Percentiles rank a stretch among this genome's conserved stretches.
Evolutionary conservation across 305 asterid species (phyloP).

Genomic region (Nicotiana rustica): DNA sequence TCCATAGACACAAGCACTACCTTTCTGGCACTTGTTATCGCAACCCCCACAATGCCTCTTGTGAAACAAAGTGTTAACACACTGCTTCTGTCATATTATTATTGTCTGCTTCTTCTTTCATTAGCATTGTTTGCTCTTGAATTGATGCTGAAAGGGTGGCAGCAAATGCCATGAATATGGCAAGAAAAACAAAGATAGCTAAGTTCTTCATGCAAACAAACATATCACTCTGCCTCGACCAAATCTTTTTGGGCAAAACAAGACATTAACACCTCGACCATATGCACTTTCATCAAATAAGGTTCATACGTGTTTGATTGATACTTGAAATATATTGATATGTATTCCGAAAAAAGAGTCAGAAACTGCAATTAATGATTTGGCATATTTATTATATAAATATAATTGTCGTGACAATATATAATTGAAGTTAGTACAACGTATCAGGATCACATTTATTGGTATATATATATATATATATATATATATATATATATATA

Average conservation of each 20-base stretch:
- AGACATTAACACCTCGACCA: conserved; percentile 27
- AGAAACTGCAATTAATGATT: not conserved
- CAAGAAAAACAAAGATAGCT: not conserved
- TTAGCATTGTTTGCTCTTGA: too few species aligned
- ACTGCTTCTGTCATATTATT: too few species aligned
- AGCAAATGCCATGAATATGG: not conserved
- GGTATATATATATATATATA: not conserved
- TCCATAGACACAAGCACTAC: too few species aligned
- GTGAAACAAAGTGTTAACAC: too few species aligned
- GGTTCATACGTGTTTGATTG: not conserved
- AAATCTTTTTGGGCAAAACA: not conserved
- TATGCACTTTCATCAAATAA: conserved; percentile 11
- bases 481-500: too few species aligned
- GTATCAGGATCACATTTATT: not conserved
- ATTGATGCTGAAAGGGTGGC: too few species aligned
- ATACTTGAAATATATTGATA: not conserved
- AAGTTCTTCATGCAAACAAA: not conserved
- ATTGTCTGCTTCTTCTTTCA: too few species aligned
- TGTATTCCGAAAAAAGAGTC: not conserved
- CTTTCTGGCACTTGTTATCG: too few species aligned
- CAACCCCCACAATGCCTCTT: too few species aligned
- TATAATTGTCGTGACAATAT: not conserved
- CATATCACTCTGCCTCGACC: not conserved
- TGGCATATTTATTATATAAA: not conserved
- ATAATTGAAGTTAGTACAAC: not conserved